Conservation (phyloP, 495 filamentous ascomycete species). For the Hyphodiscus hymeniophilus region DNA sequence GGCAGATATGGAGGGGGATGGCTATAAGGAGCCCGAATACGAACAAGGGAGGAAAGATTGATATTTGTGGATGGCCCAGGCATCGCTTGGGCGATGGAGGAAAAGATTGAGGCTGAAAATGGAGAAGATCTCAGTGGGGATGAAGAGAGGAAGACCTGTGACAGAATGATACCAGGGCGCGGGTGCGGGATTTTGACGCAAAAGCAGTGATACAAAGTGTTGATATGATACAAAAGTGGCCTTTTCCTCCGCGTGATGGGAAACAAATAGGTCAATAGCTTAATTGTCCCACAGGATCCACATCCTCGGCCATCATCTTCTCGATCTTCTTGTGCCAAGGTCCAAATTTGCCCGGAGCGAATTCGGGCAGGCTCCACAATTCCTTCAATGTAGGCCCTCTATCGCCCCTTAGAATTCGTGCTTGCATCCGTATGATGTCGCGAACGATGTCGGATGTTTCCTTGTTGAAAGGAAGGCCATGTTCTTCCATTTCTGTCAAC, state of each 20-base stretch:
- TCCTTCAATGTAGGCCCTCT: conserved; percentile 11
- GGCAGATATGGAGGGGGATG: neutral
- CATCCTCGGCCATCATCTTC: neutral
- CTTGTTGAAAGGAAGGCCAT: conserved; percentile 52
- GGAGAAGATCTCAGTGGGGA: neutral
- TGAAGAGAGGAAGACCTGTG: neutral
- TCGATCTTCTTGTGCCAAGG: conserved; percentile 11
- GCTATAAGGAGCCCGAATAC: neutral
- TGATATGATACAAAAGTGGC: neutral
- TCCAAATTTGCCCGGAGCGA: conserved; percentile 11
- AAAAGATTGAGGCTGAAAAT: neutral
- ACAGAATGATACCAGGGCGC: conserved; percentile 3
- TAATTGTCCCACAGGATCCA: no score
- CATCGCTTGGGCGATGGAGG: neutral
- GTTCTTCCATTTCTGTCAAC: conserved; percentile 68
- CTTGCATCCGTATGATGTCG: conserved; percentile 16
- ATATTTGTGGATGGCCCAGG: neutral
- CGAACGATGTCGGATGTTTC: conserved; percentile 46
- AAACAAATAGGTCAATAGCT: neutral
- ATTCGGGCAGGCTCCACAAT: conserved; percentile 19
- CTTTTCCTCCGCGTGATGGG: no score
- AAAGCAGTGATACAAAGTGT: neutral
- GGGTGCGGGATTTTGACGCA: neutral
- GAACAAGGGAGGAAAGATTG: neutral
- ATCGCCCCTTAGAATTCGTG: conserved; percentile 2